Base-by-base conservation (phyloP, 2,329 filamentous ascomycete genomes). In the Fusarium hostae region DNA sequence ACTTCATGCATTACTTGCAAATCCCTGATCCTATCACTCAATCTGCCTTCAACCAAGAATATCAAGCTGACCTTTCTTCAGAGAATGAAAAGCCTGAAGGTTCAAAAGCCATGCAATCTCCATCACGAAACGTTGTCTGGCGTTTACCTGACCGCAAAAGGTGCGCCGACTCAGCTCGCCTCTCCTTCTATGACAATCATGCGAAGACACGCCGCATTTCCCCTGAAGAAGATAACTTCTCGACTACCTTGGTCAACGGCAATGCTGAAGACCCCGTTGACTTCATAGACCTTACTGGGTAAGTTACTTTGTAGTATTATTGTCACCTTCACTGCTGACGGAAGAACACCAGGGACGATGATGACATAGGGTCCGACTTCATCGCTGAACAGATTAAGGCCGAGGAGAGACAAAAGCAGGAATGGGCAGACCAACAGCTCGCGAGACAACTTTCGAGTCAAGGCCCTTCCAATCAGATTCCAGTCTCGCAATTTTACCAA, bases 211-310 rank as follows among this genome's bases (percentile, higher is more conserved):
- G 78, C 35, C 78, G 82, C 12, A 77, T 79, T 5, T 78, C 77
- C 30, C 76, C 79, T 5, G 34, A 26, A 44, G 48, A 56, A 26
- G 51, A 68, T n/a, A 59, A 55, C 13, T 66, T 65, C 37, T 65
- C 63, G 10, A 52, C 55, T 40, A 32, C 37, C 18, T 47, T 37
- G 12, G 32, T 44, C 55, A 52, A 55, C 32, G 65, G 41, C 58
- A 66, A 57, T 24, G 37, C 76, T 45, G 77, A 80, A 24, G 59
- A 32, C 26, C 40, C 50, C 22, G 35, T 73, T 32, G 71, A 73
- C 28, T 71, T 83, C 39, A 83, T 84, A 59, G 83, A 85, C 73
- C 80, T 85, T 73, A 85, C 82, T 68, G 82, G 82, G 79, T 82
- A 79, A 64, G 78, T 66, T 62, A 26, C 18, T 24, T 18, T 39